Evolutionary conservation across 2,329 filamentous ascomycete genomes (phyloP), one percentile per base, ranked within the genome.

Genomic region (Cladosporium halotolerans): DNA sequence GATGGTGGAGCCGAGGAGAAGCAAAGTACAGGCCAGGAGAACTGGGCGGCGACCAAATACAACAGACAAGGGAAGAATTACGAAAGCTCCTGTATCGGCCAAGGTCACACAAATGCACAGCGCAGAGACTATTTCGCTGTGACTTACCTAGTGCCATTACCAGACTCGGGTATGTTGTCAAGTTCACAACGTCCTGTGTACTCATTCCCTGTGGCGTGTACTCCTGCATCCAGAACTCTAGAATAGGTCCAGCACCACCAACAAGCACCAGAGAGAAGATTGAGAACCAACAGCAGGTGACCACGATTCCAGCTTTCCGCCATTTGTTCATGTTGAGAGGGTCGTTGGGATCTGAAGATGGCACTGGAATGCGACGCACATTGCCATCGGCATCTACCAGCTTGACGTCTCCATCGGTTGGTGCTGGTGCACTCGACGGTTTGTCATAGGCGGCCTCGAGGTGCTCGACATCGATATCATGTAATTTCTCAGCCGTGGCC

Each of bases 221-320:
- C 7, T 68, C 55, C 41, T 60, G 56, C 28, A 70, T 62, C 52
- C 72, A 70, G 13, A 65, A 59, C 1, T 60, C 60, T 9, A 73
- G 59, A 32, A 72, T 68, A 0, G 69, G 60, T 3, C 71, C 77
- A 4, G 79, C 68, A 52, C 77, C 77, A 64, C 77, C 76, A 42
- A 79, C 72, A 45, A 79, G 71, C 38, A 76, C 76, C 71, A 79
- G 53, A 2, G 60, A 60, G 54, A 66, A 63, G 44, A 66, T 61
- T 3, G 56, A 63, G 49, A 66, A 68, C 63, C 65, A 67, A 50
- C 66, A 68, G 51, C 63, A 66, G 40, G 60, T 58, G 8, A 63
- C 41, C 9, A 68, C 57, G 16, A 68, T 62, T 3, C 64, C 54
- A 9, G 64, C 53, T 45, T 69, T 69, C 3, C 59, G 60, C 61